A percentile compares a stretch with the other conserved stretches of the same genome.
Evolutionary conservation across 139 green algal species (phyloP).

Genomic region (Zygnema circumcarinatum): DNA sequence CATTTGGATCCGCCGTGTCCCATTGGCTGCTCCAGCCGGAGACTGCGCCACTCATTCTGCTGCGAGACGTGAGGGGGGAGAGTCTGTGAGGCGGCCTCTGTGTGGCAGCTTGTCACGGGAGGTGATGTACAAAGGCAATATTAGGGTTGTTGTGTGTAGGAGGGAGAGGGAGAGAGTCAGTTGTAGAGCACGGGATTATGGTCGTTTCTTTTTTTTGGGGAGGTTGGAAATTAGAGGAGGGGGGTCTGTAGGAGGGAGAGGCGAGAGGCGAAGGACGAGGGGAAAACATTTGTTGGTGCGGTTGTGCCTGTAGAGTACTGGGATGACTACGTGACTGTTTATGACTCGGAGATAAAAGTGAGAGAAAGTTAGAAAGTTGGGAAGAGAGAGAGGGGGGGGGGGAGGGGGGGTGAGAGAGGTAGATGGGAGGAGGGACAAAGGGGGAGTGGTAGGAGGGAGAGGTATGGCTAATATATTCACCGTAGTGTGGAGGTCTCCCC

Average conservation of each 20-base stretch:
- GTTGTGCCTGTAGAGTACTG: not conserved
- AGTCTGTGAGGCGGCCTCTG: not conserved
- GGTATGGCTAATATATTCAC: too few relatives aligned
- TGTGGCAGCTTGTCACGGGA: not conserved
- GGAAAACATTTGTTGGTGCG: not conserved
- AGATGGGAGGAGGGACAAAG: not conserved
- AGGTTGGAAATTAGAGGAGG: not conserved
- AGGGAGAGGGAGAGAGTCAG: not conserved
- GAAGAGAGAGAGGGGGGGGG: not conserved
- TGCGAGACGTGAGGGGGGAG: slow-evolving; percentile 21
- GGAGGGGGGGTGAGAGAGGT: not conserved
- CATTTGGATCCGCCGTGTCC: slow-evolving; percentile 20
- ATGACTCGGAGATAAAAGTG: too few relatives aligned
- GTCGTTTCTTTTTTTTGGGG: not conserved
- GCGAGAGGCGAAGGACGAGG: not conserved
- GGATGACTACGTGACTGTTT: too few relatives aligned
- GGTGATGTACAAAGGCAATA: not conserved
- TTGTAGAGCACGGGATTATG: not conserved
- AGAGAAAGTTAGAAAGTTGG: not conserved
- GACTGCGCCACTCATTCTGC: not conserved
- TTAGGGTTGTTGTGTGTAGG: not conserved
- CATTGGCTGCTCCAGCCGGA: slow-evolving; percentile 9
- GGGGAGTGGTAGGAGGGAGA: not conserved
- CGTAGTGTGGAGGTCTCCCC: too few relatives aligned
- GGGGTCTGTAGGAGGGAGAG: not conserved